These are phyloP conservation scores for Rhododendron kiyosumense DNA, from an alignment of 148 eudicot species.

Conservation along the genomic window DNA sequence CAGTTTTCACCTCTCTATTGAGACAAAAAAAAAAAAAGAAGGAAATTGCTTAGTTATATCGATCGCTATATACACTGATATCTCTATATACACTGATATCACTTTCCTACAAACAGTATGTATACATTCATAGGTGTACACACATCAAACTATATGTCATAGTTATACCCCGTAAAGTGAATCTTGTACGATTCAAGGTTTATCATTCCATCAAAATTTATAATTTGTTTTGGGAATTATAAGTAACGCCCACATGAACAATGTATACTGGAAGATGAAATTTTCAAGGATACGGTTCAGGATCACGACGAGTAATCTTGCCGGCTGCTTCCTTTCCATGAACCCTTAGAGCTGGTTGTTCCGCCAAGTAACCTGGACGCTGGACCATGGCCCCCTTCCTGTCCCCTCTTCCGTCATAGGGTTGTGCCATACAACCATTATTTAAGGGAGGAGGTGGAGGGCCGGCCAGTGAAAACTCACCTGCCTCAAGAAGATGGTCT, in stretches of 20 bases:
- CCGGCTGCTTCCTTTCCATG: conserved; percentile 73
- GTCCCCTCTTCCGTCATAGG: conserved; percentile 81
- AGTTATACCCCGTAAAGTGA: background rate
- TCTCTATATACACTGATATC: background rate
- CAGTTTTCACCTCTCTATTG: background rate
- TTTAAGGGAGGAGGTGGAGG: conserved; percentile 49
- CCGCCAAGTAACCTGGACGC: conserved; percentile 70
- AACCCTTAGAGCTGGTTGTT: conserved; percentile 60
- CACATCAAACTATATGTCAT: background rate
- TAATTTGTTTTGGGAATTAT: background rate
- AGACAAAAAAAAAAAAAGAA: background rate
- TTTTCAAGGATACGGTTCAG: conserved; percentile 83
- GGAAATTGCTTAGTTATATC: background rate
- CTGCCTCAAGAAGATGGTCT: conserved; percentile 72
- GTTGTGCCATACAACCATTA: conserved; percentile 36
- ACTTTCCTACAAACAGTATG: background rate
- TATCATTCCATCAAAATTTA: background rate
- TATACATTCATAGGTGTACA: background rate
- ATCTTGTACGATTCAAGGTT: background rate
- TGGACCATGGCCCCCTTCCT: conserved; percentile 61
- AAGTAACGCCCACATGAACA: background rate
- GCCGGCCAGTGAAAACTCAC: conserved; percentile 75
- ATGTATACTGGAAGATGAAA: background rate
- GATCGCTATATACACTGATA: background rate
- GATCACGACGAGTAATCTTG: conserved; percentile 80